Percentiles rank a stretch among this genome's conserved stretches.
These are phyloP conservation scores for Vigna nakashimae DNA, from an alignment of 306 rosid genomes.

Conservation along the genomic window DNA sequence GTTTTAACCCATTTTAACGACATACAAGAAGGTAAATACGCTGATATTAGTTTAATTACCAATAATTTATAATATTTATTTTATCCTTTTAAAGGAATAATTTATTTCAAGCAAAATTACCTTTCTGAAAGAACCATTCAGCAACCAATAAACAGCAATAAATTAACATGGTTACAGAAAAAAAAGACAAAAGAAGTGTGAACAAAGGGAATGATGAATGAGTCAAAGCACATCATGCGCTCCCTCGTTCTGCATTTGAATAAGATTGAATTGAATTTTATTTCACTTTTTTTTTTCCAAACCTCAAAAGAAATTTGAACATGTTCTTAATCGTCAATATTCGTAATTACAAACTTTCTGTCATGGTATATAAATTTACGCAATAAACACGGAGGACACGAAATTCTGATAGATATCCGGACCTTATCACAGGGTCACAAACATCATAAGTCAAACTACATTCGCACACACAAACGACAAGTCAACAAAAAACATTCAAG, in stretches of 20 bases:
- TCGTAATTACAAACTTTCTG: too few species aligned
- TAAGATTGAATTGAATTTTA: slow-evolving; percentile 5
- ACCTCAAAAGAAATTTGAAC: neutral
- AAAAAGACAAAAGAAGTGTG: neutral
- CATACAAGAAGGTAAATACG: too few species aligned
- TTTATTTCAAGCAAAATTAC: neutral
- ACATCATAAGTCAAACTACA: slow-evolving; percentile 16
- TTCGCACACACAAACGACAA: neutral
- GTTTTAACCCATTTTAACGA: too few species aligned
- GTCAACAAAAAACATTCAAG: slow-evolving; percentile 29
- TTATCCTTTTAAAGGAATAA: too few species aligned
- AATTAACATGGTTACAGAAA: neutral
- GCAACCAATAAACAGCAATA: neutral
- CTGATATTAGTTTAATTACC: too few species aligned
- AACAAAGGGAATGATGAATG: neutral
- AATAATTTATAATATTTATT: too few species aligned
- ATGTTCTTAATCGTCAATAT: too few species aligned
- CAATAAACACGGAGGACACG: neutral
- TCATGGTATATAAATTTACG: neutral
- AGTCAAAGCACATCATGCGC: neutral
- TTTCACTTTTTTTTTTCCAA: neutral
- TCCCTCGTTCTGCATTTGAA: neutral
- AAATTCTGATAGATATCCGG: neutral
- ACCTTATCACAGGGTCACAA: neutral
- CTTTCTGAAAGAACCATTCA: neutral